Percentiles rank a stretch among this genome's conserved stretches.
Conservation (phyloP, 2,329 filamentous ascomycete genomes). For the Bipolaris bicolor region DNA sequence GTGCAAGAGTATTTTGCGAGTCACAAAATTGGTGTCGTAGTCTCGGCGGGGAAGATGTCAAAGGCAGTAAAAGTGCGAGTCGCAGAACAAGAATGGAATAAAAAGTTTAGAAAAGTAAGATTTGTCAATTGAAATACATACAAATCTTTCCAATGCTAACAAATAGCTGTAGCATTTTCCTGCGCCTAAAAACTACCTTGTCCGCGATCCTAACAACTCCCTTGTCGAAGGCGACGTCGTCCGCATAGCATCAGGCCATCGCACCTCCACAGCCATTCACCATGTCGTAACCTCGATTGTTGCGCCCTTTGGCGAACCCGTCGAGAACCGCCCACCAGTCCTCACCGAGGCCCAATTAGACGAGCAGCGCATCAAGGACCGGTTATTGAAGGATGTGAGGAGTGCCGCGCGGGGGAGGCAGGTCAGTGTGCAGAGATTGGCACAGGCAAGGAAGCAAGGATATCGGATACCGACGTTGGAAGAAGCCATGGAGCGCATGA, state of each 20-base stretch:
- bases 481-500: constrained; percentile 39
- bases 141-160: constrained; percentile 9
- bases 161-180: constrained; percentile 66
- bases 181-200: constrained; percentile 68
- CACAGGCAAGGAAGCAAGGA: constrained; percentile 36
- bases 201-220: constrained; percentile 79
- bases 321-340: constrained; percentile 69
- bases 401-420: constrained; percentile 48
- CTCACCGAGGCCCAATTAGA: constrained; percentile 68
- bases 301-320: constrained; percentile 69
- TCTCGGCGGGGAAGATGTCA: constrained; percentile 77
- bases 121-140: not conserved
- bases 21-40: constrained; percentile 66
- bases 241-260: constrained; percentile 70
- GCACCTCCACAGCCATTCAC: constrained; percentile 69
- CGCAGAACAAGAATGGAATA: constrained; percentile 74
- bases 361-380: constrained; percentile 60
- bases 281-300: constrained; percentile 79
- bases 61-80: constrained; percentile 81
- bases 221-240: constrained; percentile 77
- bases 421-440: constrained; percentile 37
- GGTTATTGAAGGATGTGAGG: constrained; percentile 63
- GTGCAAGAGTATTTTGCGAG: constrained; percentile 37
- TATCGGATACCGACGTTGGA: constrained; percentile 38
- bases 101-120: constrained; percentile 71